Evolutionary conservation across 305 asterid genomes (phyloP).

Genomic region (Fraxinus baroniana): DNA sequence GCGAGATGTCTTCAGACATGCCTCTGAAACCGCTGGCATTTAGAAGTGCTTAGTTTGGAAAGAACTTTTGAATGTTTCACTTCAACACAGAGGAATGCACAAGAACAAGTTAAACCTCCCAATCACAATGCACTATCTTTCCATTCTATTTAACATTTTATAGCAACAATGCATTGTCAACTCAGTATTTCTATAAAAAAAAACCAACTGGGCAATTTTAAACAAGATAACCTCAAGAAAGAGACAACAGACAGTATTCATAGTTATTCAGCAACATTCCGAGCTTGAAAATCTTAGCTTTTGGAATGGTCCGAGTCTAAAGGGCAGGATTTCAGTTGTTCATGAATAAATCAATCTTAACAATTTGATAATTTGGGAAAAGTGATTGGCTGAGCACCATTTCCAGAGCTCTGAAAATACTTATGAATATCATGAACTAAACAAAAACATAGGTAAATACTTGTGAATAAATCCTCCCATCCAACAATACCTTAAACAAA

Average conservation of each 20-base stretch:
- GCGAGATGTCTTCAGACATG: too few species aligned
- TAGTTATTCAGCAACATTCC: not conserved
- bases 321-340: not conserved
- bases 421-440: too few species aligned
- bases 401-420: not conserved
- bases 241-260: not conserved
- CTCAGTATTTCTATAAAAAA: not conserved
- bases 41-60: not conserved
- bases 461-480: too few species aligned
- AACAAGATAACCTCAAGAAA: not conserved
- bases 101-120: constrained; percentile 8
- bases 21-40: too few species aligned
- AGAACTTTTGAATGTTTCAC: not conserved
- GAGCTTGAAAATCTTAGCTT: not conserved
- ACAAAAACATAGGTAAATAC: too few species aligned
- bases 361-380: not conserved
- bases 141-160: not conserved
- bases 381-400: not conserved
- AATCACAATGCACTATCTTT: not conserved
- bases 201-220: not conserved
- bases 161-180: not conserved
- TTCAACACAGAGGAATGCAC: not conserved
- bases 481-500: too few species aligned
- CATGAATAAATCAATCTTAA: not conserved
- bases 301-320: not conserved